Evolutionary conservation across 345 rosid species (phyloP).

Genomic region (Eucalyptus leucophloia): DNA sequence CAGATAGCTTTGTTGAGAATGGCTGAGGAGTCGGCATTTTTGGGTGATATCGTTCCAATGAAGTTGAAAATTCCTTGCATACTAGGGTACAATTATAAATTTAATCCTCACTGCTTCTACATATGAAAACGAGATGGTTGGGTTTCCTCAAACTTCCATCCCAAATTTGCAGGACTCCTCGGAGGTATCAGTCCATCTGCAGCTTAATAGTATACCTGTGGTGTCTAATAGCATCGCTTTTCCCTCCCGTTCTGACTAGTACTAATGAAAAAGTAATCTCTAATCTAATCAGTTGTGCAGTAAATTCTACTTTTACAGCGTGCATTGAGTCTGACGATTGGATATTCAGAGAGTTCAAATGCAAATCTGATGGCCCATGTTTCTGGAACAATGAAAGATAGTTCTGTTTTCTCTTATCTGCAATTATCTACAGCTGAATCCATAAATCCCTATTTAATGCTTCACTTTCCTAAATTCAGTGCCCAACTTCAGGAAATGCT

Average conservation of each 20-base stretch:
- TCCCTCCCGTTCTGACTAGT: neutral
- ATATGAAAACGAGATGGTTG: neutral
- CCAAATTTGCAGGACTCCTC: conserved; percentile 29
- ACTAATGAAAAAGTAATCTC: neutral
- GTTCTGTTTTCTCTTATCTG: neutral
- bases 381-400: neutral
- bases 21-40: conserved; percentile 65
- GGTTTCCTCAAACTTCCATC: neutral
- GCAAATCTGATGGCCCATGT: neutral
- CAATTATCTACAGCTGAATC: neutral
- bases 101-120: neutral
- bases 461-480: neutral
- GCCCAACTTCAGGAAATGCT: neutral
- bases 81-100: conserved; percentile 19
- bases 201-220: neutral
- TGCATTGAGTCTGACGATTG: neutral
- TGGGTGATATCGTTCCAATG: conserved; percentile 48
- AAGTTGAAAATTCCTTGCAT: conserved; percentile 49
- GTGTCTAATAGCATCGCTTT: neutral
- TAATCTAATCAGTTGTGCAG: neutral
- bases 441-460: neutral
- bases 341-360: neutral
- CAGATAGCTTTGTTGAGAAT: conserved; percentile 45
- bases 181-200: conserved; percentile 19
- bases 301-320: neutral